Evolutionary conservation across 1,284 basidiomycete genomes (phyloP).

Genomic region (Ustilago crameri): DNA sequence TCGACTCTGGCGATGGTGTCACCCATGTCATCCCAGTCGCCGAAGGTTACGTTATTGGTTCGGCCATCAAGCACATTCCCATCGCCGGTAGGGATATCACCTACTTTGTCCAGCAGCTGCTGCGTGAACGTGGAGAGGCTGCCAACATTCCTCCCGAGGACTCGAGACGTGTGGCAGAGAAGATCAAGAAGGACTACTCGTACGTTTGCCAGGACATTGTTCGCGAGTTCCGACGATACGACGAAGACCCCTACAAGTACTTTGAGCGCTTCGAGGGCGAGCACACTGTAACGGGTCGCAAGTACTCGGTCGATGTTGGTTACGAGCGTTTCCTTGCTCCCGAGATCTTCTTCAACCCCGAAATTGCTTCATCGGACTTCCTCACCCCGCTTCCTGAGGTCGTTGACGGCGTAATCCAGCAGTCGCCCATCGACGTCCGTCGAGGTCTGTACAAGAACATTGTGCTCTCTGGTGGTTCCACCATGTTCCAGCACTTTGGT

Average conservation of each 20-base stretch:
- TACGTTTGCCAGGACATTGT: constrained; percentile 99
- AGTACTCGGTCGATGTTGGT: constrained; percentile 91
- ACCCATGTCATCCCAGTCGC: constrained; percentile 95
- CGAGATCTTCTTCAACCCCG: constrained; percentile 99
- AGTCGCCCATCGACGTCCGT: constrained; percentile 93
- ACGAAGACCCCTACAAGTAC: constrained; percentile 94
- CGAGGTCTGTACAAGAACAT: constrained; percentile 97
- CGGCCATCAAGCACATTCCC: constrained; percentile 98
- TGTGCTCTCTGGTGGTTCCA: constrained; percentile 91
- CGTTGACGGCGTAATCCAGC: constrained; percentile 94
- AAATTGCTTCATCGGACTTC: constrained; percentile 98
- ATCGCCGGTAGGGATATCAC: constrained; percentile 98
- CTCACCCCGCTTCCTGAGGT: constrained; percentile 95
- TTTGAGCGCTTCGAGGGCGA: constrained; percentile 95
- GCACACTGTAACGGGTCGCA: constrained; percentile 89
- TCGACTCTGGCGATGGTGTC: constrained; percentile 98
- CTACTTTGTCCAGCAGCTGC: constrained; percentile 93
- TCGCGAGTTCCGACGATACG: constrained; percentile 97
- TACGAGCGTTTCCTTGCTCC: constrained; percentile 99
- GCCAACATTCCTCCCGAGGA: constrained; percentile 93
- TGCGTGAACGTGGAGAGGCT: constrained; percentile 95
- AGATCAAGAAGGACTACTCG: constrained; percentile 95
- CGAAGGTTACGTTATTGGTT: constrained; percentile 98
- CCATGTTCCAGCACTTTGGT: constrained; percentile 98
- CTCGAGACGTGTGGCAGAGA: constrained; percentile 88